A percentile compares a stretch with the other conserved stretches of the same genome.
Conservation (phyloP, 257 asterid genomes). For the Buddleja alternifolia region DNA sequence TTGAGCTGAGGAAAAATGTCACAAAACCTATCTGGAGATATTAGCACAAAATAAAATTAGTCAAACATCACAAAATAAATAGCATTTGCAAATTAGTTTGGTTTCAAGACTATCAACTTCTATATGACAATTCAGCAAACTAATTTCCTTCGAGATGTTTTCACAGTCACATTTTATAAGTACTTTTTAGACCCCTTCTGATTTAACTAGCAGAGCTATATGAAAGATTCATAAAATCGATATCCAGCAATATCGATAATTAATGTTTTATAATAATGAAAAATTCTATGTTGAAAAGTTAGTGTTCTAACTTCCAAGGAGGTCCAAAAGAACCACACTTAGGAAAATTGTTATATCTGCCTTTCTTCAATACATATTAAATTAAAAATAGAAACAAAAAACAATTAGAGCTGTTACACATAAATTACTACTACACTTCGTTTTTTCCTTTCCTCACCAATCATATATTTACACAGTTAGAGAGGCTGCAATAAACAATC, state of each 20-base stretch:
- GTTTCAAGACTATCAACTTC: slow-evolving; percentile 2
- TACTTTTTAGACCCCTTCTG: not conserved
- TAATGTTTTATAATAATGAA: not conserved
- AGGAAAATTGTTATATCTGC: not conserved
- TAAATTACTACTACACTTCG: no score
- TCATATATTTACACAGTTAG: not conserved
- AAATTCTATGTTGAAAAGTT: not conserved
- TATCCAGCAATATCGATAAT: not conserved
- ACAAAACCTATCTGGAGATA: slow-evolving; percentile 82
- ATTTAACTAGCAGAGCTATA: not conserved
- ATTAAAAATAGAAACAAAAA: not conserved
- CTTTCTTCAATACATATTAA: not conserved
- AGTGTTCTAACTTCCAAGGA: not conserved
- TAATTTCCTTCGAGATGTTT: not conserved
- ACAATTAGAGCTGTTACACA: not conserved
- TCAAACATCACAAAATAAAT: slow-evolving; percentile 18
- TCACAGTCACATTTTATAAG: not conserved
- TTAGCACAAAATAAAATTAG: slow-evolving; percentile 33
- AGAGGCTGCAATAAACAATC: not conserved
- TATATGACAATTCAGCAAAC: not conserved
- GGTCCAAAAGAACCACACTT: not conserved
- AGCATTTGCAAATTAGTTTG: not conserved
- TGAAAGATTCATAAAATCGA: not conserved
- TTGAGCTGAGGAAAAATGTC: slow-evolving; percentile 89
- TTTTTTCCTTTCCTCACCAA: not conserved